phyloP scores from a whole-genome alignment of 768 basidiomycete species.

The Tricholoma sp. region DNA sequence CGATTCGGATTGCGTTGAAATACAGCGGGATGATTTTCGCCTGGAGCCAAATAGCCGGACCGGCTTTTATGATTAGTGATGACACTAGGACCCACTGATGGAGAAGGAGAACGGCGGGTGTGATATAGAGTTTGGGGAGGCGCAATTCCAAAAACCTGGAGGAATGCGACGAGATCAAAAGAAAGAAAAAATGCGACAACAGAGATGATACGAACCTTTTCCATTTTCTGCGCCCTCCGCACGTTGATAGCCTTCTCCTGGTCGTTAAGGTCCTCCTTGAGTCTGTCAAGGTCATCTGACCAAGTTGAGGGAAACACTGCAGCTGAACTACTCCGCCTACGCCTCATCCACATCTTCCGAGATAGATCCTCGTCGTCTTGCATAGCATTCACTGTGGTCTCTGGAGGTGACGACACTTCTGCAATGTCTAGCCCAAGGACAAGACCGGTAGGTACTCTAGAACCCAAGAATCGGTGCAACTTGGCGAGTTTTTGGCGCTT shows the following conservation, averaged over 20 bases:
- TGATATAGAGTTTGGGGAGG: constrained; percentile 79
- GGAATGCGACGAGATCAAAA: neutral
- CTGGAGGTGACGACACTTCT: constrained; percentile 22
- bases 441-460: constrained; percentile 65
- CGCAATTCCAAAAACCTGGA: constrained; percentile 73
- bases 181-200: neutral
- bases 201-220: constrained; percentile 51
- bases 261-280: constrained; percentile 66
- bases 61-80: constrained; percentile 12
- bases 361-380: constrained; percentile 24
- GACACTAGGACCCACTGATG: constrained; percentile 21
- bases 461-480: constrained; percentile 83
- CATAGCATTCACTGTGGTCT: constrained; percentile 19
- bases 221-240: constrained; percentile 79
- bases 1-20: constrained; percentile 42
- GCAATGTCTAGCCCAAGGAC: constrained; percentile 46
- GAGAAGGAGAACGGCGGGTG: constrained; percentile 47
- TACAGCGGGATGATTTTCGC: constrained; percentile 15
- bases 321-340: constrained; percentile 50
- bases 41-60: constrained; percentile 12
- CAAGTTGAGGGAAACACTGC: constrained; percentile 42
- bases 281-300: constrained; percentile 53
- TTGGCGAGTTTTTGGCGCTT: constrained; percentile 77
- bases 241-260: constrained; percentile 78
- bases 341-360: constrained; percentile 40